phyloP scores from a whole-genome alignment of 139 green algal species.

The Zygnema cylindricum region DNA sequence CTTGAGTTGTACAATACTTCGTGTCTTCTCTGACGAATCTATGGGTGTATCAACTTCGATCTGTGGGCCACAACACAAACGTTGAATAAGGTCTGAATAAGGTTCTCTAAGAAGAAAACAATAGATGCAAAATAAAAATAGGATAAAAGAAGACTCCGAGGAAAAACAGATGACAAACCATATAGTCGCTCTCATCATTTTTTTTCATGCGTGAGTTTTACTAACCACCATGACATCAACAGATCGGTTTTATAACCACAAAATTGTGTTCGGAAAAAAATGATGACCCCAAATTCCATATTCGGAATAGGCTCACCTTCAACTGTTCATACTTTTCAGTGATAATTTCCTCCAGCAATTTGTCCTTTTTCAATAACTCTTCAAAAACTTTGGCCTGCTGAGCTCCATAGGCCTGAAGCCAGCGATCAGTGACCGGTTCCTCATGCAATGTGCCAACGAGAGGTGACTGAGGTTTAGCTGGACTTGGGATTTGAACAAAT shows the following conservation, averaged over 20 bases:
- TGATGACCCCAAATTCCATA: too few relatives aligned
- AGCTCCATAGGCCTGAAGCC: neutral
- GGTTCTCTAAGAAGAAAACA: neutral
- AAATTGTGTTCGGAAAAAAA: too few relatives aligned
- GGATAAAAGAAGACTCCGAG: too few relatives aligned
- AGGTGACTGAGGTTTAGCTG: neutral
- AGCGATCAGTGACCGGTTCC: neutral
- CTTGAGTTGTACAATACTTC: conserved; percentile 35
- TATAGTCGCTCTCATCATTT: neutral
- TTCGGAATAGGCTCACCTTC: too few relatives aligned
- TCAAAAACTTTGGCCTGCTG: neutral
- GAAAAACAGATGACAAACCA: neutral
- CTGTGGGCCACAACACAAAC: neutral
- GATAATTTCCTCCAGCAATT: neutral
- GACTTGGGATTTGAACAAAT: neutral
- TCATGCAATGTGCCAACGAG: neutral
- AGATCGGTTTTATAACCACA: neutral
- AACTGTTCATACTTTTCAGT: neutral
- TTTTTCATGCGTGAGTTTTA: neutral
- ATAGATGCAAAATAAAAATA: neutral
- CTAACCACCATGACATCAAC: neutral
- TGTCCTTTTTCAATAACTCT: neutral
- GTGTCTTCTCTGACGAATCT: conserved; percentile 11
- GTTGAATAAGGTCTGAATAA: neutral
- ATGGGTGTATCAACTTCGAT: neutral